Percentiles rank a stretch among this genome's conserved stretches.
Evolutionary conservation across 495 filamentous ascomycete genomes (phyloP).

Genomic region (Daldinia caldariorum): DNA sequence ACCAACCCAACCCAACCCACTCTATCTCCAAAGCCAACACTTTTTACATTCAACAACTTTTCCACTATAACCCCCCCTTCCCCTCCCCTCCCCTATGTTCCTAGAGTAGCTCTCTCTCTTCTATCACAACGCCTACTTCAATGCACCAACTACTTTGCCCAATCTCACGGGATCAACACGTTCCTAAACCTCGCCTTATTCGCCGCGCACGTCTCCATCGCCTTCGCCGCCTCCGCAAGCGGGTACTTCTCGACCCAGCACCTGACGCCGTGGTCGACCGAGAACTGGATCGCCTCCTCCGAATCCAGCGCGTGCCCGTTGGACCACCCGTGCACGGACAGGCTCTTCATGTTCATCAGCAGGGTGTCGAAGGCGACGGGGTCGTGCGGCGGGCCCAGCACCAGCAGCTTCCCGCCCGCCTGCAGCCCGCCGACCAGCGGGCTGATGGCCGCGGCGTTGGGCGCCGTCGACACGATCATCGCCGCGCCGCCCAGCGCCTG

Average conservation of each 20-base stretch:
- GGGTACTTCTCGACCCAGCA: slow-evolving; percentile 72
- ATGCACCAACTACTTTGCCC: no score
- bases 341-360: slow-evolving; percentile 58
- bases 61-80: not conserved
- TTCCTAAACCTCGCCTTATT: slow-evolving; percentile 61
- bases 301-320: slow-evolving; percentile 69
- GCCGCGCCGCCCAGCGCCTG: slow-evolving; percentile 69
- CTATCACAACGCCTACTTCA: not conserved
- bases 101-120: no score
- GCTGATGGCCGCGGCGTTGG: slow-evolving; percentile 62
- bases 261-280: slow-evolving; percentile 64
- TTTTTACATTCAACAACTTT: not conserved
- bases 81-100: not conserved
- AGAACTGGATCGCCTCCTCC: slow-evolving; percentile 73
- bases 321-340: slow-evolving; percentile 70
- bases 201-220: slow-evolving; percentile 58
- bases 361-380: slow-evolving; percentile 62
- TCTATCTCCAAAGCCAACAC: no score
- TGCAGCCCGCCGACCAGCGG: slow-evolving; percentile 65
- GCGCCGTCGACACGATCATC: slow-evolving; percentile 71
- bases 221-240: slow-evolving; percentile 65
- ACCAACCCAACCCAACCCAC: no score
- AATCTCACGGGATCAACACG: slow-evolving; percentile 52
- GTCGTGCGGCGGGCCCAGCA: slow-evolving; percentile 63
- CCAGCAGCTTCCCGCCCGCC: slow-evolving; percentile 67